Evolutionary conservation across 768 basidiomycete genomes (phyloP).

Genomic region (Melanogaster broomeanus): DNA sequence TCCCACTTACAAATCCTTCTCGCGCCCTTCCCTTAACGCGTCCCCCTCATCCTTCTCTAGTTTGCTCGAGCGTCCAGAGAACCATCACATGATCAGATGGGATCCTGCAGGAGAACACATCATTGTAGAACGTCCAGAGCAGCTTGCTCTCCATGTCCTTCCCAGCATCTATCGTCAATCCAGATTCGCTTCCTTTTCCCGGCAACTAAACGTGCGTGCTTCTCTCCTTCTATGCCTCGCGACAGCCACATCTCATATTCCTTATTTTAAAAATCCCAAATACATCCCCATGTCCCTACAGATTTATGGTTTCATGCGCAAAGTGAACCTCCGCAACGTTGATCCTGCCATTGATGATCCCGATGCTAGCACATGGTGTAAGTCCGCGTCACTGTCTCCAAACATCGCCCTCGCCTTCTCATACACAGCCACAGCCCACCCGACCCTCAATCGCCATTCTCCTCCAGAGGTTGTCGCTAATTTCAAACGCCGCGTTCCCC

Average conservation of each 20-base stretch:
- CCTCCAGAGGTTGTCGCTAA: constrained; percentile 88
- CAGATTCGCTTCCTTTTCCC: constrained; percentile 95
- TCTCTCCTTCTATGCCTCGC: constrained; percentile 28
- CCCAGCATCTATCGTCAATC: constrained; percentile 95
- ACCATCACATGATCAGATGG: constrained; percentile 97
- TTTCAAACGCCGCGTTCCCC: constrained; percentile 94
- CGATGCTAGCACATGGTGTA: constrained; percentile 97
- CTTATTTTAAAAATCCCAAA: constrained; percentile 19
- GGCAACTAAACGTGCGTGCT: constrained; percentile 88
- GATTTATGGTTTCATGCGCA: constrained; percentile 99
- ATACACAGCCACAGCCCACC: constrained; percentile 64
- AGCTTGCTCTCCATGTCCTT: constrained; percentile 91
- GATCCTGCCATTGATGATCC: constrained; percentile 95
- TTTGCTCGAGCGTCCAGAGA: constrained; percentile 87
- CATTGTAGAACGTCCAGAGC: constrained; percentile 92
- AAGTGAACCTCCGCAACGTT: constrained; percentile 93
- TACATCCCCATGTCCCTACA: constrained; percentile 34
- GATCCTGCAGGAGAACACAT: constrained; percentile 92
- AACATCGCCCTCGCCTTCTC: constrained; percentile 11
- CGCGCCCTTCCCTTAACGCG: constrained; percentile 19
- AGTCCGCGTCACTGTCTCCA: constrained; percentile 37
- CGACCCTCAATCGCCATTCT: constrained; percentile 88
- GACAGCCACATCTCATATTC: constrained; percentile 20
- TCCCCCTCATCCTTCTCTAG: constrained; percentile 37
- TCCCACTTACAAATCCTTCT: constrained; percentile 1